Percentiles rank a stretch among this genome's conserved stretches.
Conservation (phyloP, 1,284 basidiomycete species). For the Melampsora larici-populina region DNA sequence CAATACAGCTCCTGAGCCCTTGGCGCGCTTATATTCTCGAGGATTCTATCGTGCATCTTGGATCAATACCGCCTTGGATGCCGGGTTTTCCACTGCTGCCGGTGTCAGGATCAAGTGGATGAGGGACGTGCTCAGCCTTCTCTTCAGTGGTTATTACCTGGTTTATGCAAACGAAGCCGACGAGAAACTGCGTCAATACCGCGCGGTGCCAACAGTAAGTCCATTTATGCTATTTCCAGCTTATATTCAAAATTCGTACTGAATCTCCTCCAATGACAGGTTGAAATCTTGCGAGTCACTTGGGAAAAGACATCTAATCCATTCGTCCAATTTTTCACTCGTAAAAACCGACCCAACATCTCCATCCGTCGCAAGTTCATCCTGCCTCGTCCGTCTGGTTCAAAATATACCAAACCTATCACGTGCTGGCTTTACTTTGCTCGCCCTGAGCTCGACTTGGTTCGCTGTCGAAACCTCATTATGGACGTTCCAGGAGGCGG, state of each 20-base stretch:
- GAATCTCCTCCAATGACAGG: not conserved
- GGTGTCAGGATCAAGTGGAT: slow-evolving; percentile 87
- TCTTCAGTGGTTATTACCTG: slow-evolving; percentile 90
- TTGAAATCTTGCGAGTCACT: slow-evolving; percentile 88
- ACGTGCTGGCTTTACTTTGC: slow-evolving; percentile 80
- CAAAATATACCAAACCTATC: slow-evolving; percentile 74
- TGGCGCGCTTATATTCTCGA: slow-evolving; percentile 67
- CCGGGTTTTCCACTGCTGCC: slow-evolving; percentile 94
- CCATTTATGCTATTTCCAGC: not conserved
- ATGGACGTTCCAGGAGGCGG: slow-evolving; percentile 93
- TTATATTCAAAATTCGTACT: not conserved
- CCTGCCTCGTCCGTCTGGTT: slow-evolving; percentile 74
- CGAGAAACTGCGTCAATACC: slow-evolving; percentile 74
- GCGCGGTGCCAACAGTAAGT: slow-evolving; percentile 75
- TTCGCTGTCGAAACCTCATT: slow-evolving; percentile 71
- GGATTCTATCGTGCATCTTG: slow-evolving; percentile 97
- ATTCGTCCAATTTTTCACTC: slow-evolving; percentile 69
- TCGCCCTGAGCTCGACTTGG: slow-evolving; percentile 66
- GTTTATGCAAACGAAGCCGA: slow-evolving; percentile 66
- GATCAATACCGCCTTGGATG: slow-evolving; percentile 81
- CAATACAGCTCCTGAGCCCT: slow-evolving; percentile 74
- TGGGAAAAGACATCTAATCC: slow-evolving; percentile 93
- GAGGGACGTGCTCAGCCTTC: slow-evolving; percentile 74
- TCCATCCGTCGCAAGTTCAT: slow-evolving; percentile 70
- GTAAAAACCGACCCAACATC: slow-evolving; percentile 62